Evolutionary conservation across 1,284 basidiomycete species (phyloP).

Genomic region (Moesziomyces aphidis): DNA sequence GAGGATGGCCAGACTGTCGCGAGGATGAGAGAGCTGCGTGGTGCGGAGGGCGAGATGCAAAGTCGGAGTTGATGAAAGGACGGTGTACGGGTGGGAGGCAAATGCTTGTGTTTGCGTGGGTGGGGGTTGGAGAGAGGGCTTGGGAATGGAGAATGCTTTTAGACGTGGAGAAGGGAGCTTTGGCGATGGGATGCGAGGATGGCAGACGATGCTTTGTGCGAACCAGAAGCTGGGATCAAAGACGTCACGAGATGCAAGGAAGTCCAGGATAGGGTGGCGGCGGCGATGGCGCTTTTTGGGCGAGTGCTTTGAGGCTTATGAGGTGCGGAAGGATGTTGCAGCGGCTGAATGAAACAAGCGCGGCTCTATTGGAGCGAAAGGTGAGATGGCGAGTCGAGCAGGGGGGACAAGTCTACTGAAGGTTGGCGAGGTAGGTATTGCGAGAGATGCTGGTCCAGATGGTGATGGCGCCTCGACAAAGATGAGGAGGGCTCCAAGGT

Average conservation of each 20-base stretch:
- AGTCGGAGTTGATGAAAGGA: slow-evolving; percentile 2
- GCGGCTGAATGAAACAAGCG: background rate
- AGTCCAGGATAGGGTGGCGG: background rate
- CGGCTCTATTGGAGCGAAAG: background rate
- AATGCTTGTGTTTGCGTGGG: slow-evolving; percentile 1
- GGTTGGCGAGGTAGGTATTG: background rate
- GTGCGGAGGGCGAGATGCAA: background rate
- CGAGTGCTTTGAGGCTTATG: too few relatives aligned
- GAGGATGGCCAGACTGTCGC: background rate
- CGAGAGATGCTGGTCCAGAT: background rate
- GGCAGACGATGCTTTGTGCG: slow-evolving; percentile 14
- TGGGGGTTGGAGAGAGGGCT: background rate
- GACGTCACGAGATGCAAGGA: background rate
- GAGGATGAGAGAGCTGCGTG: background rate
- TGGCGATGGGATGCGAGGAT: slow-evolving; percentile 5
- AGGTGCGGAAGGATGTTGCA: background rate
- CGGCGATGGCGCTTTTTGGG: background rate
- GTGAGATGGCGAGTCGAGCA: background rate
- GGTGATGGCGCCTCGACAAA: background rate
- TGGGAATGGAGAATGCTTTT: slow-evolving; percentile 13
- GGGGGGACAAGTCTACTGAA: background rate
- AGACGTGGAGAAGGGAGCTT: background rate
- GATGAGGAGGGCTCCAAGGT: background rate
- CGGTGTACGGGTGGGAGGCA: background rate
- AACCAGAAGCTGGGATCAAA: background rate